A percentile compares a stretch with the other conserved stretches of the same genome.
Conservation (phyloP, 2,329 filamentous ascomycete species). For the Leptodontidium sp. region DNA sequence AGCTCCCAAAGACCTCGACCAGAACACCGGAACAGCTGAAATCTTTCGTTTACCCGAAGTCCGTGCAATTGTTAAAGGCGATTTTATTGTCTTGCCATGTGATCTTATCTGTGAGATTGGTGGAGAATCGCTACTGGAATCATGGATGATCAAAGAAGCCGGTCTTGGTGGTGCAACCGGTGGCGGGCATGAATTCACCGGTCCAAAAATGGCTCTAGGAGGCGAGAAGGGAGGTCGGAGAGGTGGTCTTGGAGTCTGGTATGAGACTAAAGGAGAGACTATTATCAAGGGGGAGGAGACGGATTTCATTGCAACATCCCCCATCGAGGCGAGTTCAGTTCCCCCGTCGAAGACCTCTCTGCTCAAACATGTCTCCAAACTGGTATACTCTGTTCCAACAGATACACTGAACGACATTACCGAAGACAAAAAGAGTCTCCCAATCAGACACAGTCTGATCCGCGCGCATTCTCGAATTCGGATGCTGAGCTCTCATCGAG, state of each 20-base stretch:
- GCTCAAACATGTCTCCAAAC: constrained; percentile 72
- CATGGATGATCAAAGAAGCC: constrained; percentile 88
- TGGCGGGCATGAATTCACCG: constrained; percentile 52
- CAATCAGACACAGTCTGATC: constrained; percentile 79
- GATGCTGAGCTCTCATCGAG: constrained; percentile 84
- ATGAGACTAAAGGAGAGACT: constrained; percentile 80
- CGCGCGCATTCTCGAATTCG: constrained; percentile 77
- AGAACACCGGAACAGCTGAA: constrained; percentile 89
- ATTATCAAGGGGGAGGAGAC: constrained; percentile 90
- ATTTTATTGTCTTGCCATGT: constrained; percentile 92
- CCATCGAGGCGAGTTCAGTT: constrained; percentile 65
- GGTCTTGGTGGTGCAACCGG: constrained; percentile 70
- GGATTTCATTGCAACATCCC: constrained; percentile 85
- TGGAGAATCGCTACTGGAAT: constrained; percentile 82
- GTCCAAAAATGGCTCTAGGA: constrained; percentile 57
- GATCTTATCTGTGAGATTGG: constrained; percentile 91
- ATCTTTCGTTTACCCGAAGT: constrained; percentile 87
- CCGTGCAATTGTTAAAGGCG: constrained; percentile 76
- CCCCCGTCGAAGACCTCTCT: constrained; percentile 70
- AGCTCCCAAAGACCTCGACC: constrained; percentile 77
- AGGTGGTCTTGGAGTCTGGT: constrained; percentile 90
- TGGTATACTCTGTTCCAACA: constrained; percentile 88
- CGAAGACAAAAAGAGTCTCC: constrained; percentile 76
- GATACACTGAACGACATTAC: constrained; percentile 87
- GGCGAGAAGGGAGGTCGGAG: constrained; percentile 67